Evolutionary conservation across 768 basidiomycete species (phyloP), one percentile per base, ranked within the genome.

Genomic region (Amanita pallidorosea): DNA sequence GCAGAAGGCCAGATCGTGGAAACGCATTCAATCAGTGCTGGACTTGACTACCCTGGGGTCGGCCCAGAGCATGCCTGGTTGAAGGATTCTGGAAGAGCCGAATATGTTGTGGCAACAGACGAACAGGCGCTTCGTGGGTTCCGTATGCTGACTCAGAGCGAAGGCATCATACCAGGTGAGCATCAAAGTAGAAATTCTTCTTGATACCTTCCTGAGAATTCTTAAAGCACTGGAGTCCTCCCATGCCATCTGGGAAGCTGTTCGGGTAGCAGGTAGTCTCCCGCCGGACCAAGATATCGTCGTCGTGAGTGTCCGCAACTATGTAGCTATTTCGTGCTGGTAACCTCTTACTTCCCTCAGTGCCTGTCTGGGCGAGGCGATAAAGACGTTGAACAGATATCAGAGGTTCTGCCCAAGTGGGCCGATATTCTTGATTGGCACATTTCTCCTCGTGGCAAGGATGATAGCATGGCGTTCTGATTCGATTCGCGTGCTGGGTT

Each of bases 51-150:
- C 67, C 93, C 93, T 22, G 93, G 93, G 55, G 95, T 99, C 45
- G 96, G 96, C 18, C 96, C 96, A 7, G 96, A 99, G 66, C 96
- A 98, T 62, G 87, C 95, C 42, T 96, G 89, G 86, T 71, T 99
- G 63, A 97, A 97, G 67, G 93, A 97, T 61, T 86, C 85, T 3
- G 88, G 88, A 15, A 75, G 96, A 53, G 96, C 92, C 0, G 91
- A 96, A 62, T 99, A 98, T 63, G 81, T 88, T 17, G 83, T 77
- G 12, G 95, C 94, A 7, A 96, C 88, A 4, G 96, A 99, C 61
- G 92, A 96, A 65, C 76, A 99, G 58, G 92, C 92, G 5, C 72
- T 98, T 25, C 77, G 91, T 36, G 96, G 91, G 1, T 98, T 99
- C 78, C 73, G 92, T 52, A 73, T 92, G 68, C 76, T 85, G 59